Base-by-base conservation (phyloP, 257 asterid genomes). In the Plectranthus barbatus region DNA sequence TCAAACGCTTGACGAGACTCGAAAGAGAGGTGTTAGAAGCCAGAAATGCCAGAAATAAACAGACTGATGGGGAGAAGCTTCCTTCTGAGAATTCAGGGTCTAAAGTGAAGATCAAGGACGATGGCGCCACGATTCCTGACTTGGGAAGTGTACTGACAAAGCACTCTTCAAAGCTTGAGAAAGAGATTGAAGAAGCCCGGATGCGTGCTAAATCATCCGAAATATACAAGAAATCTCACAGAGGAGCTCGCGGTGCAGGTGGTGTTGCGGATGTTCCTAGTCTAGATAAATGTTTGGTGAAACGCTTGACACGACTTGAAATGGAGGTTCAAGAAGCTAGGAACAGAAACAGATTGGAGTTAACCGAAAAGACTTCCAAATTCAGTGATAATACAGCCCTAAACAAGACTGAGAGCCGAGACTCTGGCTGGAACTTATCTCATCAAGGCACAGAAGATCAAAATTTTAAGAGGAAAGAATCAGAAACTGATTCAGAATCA, bases 1-100 rank as follows among this genome's bases (percentile, higher is more conserved):
- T 91, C 56, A 91, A 88, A 76, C 86, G 82, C 56, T 47, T 91
- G 74, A 86, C 94, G 0, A 84, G 98, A 56, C 96, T 91, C 18
- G 98, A 91, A 80, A 84, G 88, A 74, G 98, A 91, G 78, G 84
- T 91, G 9, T 64, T 83, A 44, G 95, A 91, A 70, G 96, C 98
- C 34, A 91, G 84, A 71, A 88, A 77, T 50, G 87, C 87, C 1
- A 65, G 79, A 53, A 79, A 75, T 41, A 77, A 57, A 52, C 91
- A 23, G 72, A 71, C 64, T 29, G 49, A 47, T 26, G 70, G 31
- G 29, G 70, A 74, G 12, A 55, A 53, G 48, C 50, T 36, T 42
- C 29, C 1, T 46, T 13, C 59, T 19, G 31, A 63, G 6, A 55
- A 41, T 40, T 50, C 50, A 36, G 39, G 72, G 47, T 13, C 54